phyloP scores from a whole-genome alignment of 2,329 filamentous ascomycete genomes.

The Colletotrichum sp. region DNA sequence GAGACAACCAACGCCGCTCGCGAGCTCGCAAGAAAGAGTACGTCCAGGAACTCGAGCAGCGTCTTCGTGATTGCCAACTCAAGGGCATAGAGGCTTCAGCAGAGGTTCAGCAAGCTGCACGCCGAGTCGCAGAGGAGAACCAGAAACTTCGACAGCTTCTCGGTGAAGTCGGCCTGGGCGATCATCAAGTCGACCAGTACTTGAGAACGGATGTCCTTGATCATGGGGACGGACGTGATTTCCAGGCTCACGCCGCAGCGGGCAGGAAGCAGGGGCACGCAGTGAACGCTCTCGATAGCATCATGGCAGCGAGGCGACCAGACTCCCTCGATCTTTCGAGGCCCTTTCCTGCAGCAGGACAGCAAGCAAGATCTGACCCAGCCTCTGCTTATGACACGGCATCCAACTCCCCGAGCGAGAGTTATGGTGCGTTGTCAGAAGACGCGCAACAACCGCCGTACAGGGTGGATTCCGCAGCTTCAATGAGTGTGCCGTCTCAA shows the following conservation, averaged over 20 bases:
- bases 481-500: neutral
- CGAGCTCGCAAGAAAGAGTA: slow-evolving; percentile 77
- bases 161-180: slow-evolving; percentile 58
- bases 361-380: neutral
- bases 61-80: slow-evolving; percentile 66
- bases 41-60: slow-evolving; percentile 70
- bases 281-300: slow-evolving; percentile 35
- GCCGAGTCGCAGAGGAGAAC: slow-evolving; percentile 74
- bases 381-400: neutral
- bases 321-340: neutral
- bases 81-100: slow-evolving; percentile 70
- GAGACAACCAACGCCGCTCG: slow-evolving; percentile 80
- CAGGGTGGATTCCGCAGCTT: neutral
- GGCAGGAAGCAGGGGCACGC: neutral
- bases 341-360: neutral
- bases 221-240: neutral
- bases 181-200: slow-evolving; percentile 56
- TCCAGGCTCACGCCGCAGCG: neutral
- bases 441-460: neutral
- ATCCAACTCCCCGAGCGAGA: neutral
- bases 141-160: slow-evolving; percentile 65
- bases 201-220: slow-evolving; percentile 28
- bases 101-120: slow-evolving; percentile 75
- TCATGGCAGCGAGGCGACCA: slow-evolving; percentile 40
- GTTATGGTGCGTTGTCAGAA: neutral